Evolutionary conservation across 768 basidiomycete species (phyloP).

Genomic region (Leccinellum rugosiceps): DNA sequence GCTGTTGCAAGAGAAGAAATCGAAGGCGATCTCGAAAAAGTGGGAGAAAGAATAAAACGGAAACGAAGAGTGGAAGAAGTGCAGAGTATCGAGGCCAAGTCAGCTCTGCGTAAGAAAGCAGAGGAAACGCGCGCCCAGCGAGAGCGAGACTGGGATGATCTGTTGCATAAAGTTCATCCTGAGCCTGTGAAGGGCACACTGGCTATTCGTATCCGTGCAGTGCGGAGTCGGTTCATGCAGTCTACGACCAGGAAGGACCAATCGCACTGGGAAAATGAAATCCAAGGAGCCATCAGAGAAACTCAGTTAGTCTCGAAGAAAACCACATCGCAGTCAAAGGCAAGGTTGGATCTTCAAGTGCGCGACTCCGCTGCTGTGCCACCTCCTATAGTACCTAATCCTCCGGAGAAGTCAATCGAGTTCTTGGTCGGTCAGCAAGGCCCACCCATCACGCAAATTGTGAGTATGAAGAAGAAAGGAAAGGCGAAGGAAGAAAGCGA

Average conservation of each 20-base stretch:
- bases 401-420: constrained; percentile 51
- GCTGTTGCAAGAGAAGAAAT: constrained; percentile 37
- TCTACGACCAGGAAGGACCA: constrained; percentile 48
- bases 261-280: constrained; percentile 62
- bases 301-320: constrained; percentile 48
- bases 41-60: constrained; percentile 34
- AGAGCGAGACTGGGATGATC: constrained; percentile 61
- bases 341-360: constrained; percentile 3
- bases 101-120: constrained; percentile 58
- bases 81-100: constrained; percentile 44
- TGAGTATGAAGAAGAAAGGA: constrained; percentile 36
- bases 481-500: constrained; percentile 28
- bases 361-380: constrained; percentile 20
- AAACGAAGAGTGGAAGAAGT: constrained; percentile 27
- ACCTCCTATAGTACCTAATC: constrained; percentile 40
- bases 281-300: constrained; percentile 54
- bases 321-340: constrained; percentile 35
- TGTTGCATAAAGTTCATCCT: constrained; percentile 56
- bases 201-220: constrained; percentile 48
- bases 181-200: constrained; percentile 46
- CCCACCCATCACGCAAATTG: constrained; percentile 34
- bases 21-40: constrained; percentile 42
- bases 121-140: constrained; percentile 56
- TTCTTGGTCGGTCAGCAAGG: constrained; percentile 51
- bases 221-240: constrained; percentile 58